Conservation (phyloP, 2,329 filamentous ascomycete genomes). For the Epichloe brachyelytri region DNA sequence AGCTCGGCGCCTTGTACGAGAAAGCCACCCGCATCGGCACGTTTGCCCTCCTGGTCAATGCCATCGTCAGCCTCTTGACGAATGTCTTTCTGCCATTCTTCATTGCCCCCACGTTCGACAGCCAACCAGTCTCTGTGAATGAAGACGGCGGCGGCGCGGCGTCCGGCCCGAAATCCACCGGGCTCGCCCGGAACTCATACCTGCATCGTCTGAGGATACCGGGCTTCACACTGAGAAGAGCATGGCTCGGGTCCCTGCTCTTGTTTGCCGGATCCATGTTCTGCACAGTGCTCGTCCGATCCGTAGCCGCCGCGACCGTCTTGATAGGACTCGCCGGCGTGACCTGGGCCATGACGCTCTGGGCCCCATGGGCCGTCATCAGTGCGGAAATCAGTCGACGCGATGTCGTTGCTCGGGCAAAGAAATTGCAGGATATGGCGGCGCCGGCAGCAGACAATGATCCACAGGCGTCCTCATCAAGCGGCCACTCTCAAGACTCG, state of each 20-base stretch:
- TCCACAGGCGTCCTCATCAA: constrained; percentile 1
- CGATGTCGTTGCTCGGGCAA: constrained; percentile 43
- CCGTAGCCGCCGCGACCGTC: constrained; percentile 57
- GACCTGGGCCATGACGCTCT: constrained; percentile 84
- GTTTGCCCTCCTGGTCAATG: constrained; percentile 79
- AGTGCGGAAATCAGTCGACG: constrained; percentile 80
- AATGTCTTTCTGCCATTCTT: constrained; percentile 80
- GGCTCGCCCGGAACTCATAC: constrained; percentile 21
- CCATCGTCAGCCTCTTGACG: constrained; percentile 67
- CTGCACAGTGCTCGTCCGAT: constrained; percentile 65
- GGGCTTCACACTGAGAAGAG: constrained; percentile 72
- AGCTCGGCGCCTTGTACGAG: constrained; percentile 73
- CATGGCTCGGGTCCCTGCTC: constrained; percentile 78
- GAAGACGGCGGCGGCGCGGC: background rate
- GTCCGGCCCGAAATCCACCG: background rate
- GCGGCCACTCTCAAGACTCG: constrained; percentile 7
- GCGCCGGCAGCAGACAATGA: constrained; percentile 4
- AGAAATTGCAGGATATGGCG: constrained; percentile 14
- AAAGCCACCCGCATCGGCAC: constrained; percentile 77
- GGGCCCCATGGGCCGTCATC: constrained; percentile 93
- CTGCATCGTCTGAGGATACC: constrained; percentile 60
- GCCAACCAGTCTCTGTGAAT: constrained; percentile 16
- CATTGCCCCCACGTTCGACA: constrained; percentile 67
- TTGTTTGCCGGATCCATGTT: constrained; percentile 74
- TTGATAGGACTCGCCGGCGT: constrained; percentile 75